phyloP scores from a whole-genome alignment of 2,329 filamentous ascomycete species.

The Pseudocercospora crystallina region DNA sequence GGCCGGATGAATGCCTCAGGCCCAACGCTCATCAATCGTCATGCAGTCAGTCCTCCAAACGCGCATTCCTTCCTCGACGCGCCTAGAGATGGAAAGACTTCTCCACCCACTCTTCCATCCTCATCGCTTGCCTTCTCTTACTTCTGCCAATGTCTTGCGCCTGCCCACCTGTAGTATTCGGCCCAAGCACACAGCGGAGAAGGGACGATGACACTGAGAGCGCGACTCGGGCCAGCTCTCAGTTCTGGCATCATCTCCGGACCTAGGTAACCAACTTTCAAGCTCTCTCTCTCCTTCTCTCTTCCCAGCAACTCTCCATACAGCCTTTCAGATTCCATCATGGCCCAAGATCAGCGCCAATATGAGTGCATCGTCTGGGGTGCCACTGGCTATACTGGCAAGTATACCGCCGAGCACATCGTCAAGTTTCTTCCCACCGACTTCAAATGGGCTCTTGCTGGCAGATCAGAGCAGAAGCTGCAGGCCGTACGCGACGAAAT shows the following conservation, averaged over 20 bases:
- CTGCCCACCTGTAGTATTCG: too few relatives aligned
- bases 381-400: constrained; percentile 81
- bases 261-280: constrained; percentile 14
- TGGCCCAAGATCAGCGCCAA: constrained; percentile 45
- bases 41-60: too few relatives aligned
- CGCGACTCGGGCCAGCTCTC: constrained; percentile 6
- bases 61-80: too few relatives aligned
- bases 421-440: constrained; percentile 68
- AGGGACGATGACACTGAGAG: not conserved
- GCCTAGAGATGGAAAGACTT: too few relatives aligned
- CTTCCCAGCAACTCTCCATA: not conserved
- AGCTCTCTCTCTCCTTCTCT: not conserved
- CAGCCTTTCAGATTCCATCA: constrained; percentile 30
- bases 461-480: constrained; percentile 76
- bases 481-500: constrained; percentile 66
- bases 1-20: too few relatives aligned
- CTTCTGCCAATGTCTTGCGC: too few relatives aligned
- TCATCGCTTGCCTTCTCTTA: too few relatives aligned
- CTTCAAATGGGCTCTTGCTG: constrained; percentile 84
- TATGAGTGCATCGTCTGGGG: constrained; percentile 69
- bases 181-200: too few relatives aligned
- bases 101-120: too few relatives aligned
- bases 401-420: constrained; percentile 73
- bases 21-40: too few relatives aligned
- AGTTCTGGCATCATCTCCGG: constrained; percentile 12